These are phyloP conservation scores for Angomonas deanei DNA, from an alignment of 208 protist genomes.

Conservation along the genomic window DNA sequence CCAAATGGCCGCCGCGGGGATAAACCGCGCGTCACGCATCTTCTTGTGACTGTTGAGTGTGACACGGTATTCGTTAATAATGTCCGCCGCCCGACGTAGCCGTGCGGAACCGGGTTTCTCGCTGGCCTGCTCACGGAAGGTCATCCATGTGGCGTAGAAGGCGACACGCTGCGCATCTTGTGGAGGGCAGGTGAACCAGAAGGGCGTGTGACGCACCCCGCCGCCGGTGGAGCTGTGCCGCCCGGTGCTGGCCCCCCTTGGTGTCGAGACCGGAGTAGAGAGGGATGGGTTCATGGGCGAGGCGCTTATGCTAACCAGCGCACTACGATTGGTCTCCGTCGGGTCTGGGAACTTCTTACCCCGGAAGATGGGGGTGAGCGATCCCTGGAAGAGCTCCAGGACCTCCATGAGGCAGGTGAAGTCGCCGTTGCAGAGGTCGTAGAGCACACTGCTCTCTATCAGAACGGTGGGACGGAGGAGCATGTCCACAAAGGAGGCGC, in stretches of 20 bases:
- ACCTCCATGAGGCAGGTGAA: slow-evolving; percentile 29
- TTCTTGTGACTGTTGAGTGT: slow-evolving; percentile 31
- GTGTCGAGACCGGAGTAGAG: slow-evolving; percentile 9
- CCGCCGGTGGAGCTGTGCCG: slow-evolving; percentile 8
- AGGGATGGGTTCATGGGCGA: slow-evolving; percentile 1
- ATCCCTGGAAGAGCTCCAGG: slow-evolving; percentile 38
- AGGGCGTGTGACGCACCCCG: slow-evolving; percentile 19
- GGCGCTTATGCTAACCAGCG: not conserved
- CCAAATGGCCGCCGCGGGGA: slow-evolving; percentile 30
- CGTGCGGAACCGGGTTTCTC: slow-evolving; percentile 38
- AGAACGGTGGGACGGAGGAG: slow-evolving; percentile 34
- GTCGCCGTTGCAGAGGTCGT: slow-evolving; percentile 49
- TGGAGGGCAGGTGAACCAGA: slow-evolving; percentile 47
- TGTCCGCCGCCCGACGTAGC: slow-evolving; percentile 26
- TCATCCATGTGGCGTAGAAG: slow-evolving; percentile 53
- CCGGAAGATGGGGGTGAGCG: slow-evolving; percentile 47
- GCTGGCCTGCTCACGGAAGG: slow-evolving; percentile 29
- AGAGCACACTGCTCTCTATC: slow-evolving; percentile 28
- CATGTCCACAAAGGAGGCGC: slow-evolving; percentile 17
- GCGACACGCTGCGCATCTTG: slow-evolving; percentile 64
- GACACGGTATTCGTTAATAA: slow-evolving; percentile 44
- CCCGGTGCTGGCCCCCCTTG: slow-evolving; percentile 4
- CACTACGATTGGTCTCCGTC: not conserved
- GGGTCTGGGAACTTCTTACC: slow-evolving; percentile 32
- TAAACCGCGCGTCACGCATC: slow-evolving; percentile 17